phyloP scores from a whole-genome alignment of 2,329 filamentous ascomycete species.

The Sporothrix euskadiensis region DNA sequence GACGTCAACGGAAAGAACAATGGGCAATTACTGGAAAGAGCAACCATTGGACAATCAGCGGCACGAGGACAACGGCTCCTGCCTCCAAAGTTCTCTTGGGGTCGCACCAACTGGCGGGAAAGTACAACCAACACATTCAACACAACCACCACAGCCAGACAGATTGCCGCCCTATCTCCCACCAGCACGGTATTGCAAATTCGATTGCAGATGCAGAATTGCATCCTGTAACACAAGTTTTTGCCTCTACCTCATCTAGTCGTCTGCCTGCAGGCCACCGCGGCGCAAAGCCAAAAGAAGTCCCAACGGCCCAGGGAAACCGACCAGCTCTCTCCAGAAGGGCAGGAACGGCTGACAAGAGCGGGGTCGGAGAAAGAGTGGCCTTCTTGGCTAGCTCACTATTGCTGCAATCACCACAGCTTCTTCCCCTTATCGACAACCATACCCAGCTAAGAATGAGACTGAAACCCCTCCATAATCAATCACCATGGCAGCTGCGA shows the following conservation, averaged over 20 bases:
- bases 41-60: background rate
- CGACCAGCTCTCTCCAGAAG: background rate
- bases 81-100: background rate
- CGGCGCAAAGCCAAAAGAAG: background rate
- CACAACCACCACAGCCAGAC: background rate
- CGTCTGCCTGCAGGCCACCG: too few species aligned
- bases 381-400: background rate
- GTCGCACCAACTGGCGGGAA: background rate
- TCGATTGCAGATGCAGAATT: background rate
- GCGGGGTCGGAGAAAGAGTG: background rate
- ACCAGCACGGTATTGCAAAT: background rate
- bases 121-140: background rate
- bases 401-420: conserved; percentile 3
- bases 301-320: background rate
- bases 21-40: background rate
- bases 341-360: conserved; percentile 17
- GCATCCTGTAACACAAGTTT: background rate
- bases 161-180: background rate
- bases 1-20: background rate
- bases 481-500: conserved; percentile 17
- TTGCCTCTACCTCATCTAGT: background rate
- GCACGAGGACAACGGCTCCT: background rate
- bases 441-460: background rate
- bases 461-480: background rate
- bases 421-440: background rate